Conservation (phyloP, 768 basidiomycete species). For the Trametes cinnabarina region DNA sequence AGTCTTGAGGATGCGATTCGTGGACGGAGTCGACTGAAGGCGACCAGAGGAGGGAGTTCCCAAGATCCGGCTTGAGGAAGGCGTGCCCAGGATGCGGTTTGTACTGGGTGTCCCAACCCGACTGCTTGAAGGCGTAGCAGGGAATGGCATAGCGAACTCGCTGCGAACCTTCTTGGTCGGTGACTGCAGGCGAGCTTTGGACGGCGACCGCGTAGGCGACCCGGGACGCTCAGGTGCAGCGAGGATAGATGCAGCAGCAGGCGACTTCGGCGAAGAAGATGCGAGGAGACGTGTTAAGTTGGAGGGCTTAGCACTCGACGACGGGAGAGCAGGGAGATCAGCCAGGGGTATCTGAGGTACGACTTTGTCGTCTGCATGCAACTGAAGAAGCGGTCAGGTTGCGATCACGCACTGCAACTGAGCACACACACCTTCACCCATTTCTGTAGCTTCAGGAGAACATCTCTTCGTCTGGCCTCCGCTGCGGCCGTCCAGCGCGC, state of each 20-base stretch:
- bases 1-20: conserved; percentile 5
- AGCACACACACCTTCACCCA: conserved; percentile 59
- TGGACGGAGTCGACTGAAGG: conserved; percentile 1
- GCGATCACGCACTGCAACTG: not conserved
- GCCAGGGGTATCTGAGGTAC: conserved; percentile 63
- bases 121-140: conserved; percentile 37
- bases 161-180: conserved; percentile 31
- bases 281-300: conserved; percentile 68
- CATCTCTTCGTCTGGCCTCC: conserved; percentile 57
- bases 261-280: conserved; percentile 67
- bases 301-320: conserved; percentile 53
- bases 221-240: conserved; percentile 30
- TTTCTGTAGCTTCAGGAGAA: conserved; percentile 55
- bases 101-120: conserved; percentile 45
- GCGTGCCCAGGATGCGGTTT: conserved; percentile 22
- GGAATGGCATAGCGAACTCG: conserved; percentile 51
- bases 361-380: conserved; percentile 43
- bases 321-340: conserved; percentile 58
- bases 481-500: conserved; percentile 80
- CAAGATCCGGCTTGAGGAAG: conserved; percentile 23
- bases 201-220: conserved; percentile 38
- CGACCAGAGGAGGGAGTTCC: conserved; percentile 45
- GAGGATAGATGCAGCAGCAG: conserved; percentile 31
- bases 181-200: conserved; percentile 34
- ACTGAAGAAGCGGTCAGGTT: conserved; percentile 37